Evolutionary conservation across 768 basidiomycete species (phyloP).

Genomic region (Exidia glandulosa): DNA sequence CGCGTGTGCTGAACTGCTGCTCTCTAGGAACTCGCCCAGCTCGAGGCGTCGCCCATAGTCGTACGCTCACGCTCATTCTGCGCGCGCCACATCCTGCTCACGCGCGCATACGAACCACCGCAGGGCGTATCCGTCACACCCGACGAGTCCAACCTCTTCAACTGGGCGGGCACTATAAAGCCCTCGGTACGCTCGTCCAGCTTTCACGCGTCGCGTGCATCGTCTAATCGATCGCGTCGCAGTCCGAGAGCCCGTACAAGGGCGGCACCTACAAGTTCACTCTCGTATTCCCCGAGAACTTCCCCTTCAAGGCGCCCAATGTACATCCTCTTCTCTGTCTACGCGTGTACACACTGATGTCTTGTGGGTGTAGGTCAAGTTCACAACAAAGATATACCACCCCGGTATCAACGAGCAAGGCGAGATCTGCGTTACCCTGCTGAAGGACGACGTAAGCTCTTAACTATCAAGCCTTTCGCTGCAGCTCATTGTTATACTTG

Average conservation of each 20-base stretch:
- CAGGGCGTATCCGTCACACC: conserved; percentile 56
- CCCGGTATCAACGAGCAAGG: conserved; percentile 88
- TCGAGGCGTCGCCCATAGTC: neutral
- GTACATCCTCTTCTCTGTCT: conserved; percentile 29
- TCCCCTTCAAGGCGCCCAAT: conserved; percentile 78
- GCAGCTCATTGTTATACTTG: neutral
- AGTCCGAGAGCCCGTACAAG: conserved; percentile 78
- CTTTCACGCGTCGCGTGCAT: conserved; percentile 2
- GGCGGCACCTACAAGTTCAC: conserved; percentile 69
- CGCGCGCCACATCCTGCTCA: neutral
- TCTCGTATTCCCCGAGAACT: conserved; percentile 62
- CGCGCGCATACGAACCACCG: neutral
- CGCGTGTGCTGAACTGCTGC: neutral
- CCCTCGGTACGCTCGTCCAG: conserved; percentile 43
- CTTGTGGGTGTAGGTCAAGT: conserved; percentile 48
- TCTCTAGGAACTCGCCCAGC: neutral
- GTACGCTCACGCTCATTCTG: neutral
- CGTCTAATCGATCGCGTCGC: conserved; percentile 2
- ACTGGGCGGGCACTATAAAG: conserved; percentile 71
- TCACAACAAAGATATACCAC: conserved; percentile 81
- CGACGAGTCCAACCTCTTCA: conserved; percentile 59
- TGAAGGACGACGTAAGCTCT: conserved; percentile 64
- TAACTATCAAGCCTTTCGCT: neutral
- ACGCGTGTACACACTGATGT: neutral
- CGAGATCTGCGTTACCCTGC: conserved; percentile 70